Evolutionary conservation across 208 protist species (phyloP).

Genomic region (Porcisia hertigi): DNA sequence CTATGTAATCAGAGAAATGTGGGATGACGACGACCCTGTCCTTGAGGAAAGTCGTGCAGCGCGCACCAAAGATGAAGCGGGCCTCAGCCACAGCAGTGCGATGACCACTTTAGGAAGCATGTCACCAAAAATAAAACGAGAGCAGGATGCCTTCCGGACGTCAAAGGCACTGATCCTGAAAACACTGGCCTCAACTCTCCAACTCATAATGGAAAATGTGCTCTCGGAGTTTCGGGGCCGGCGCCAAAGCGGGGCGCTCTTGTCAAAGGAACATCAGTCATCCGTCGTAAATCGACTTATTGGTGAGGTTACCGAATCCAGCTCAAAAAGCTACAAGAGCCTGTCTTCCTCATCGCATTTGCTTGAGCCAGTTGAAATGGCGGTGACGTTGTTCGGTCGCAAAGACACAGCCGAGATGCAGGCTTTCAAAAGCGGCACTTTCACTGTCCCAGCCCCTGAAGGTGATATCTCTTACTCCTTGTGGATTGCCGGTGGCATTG

Average conservation of each 20-base stretch:
- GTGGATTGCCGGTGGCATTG: slow-evolving; percentile 76
- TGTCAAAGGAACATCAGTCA: slow-evolving; percentile 50
- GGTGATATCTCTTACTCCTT: slow-evolving; percentile 79
- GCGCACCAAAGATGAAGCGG: background rate
- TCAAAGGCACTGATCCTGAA: slow-evolving; percentile 49
- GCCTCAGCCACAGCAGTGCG: slow-evolving; percentile 13
- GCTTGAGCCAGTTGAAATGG: slow-evolving; percentile 74
- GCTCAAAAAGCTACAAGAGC: slow-evolving; percentile 75
- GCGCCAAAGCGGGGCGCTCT: slow-evolving; percentile 51
- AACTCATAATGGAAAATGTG: slow-evolving; percentile 57
- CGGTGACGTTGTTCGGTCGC: slow-evolving; percentile 50
- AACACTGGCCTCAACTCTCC: slow-evolving; percentile 49
- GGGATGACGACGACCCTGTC: slow-evolving; percentile 31
- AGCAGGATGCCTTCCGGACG: slow-evolving; percentile 37
- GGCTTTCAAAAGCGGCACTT: slow-evolving; percentile 61
- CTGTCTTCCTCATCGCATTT: slow-evolving; percentile 80
- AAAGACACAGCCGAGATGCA: slow-evolving; percentile 59
- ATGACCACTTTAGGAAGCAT: background rate
- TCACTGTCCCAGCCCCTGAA: slow-evolving; percentile 65
- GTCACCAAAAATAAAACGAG: slow-evolving; percentile 38
- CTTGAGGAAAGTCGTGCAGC: background rate
- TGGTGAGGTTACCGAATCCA: slow-evolving; percentile 52
- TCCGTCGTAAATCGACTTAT: slow-evolving; percentile 66
- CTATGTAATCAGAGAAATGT: slow-evolving; percentile 80
- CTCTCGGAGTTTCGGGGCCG: slow-evolving; percentile 49